phyloP scores from a whole-genome alignment of 2,329 filamentous ascomycete species.

The Rutstroemia sp. region DNA sequence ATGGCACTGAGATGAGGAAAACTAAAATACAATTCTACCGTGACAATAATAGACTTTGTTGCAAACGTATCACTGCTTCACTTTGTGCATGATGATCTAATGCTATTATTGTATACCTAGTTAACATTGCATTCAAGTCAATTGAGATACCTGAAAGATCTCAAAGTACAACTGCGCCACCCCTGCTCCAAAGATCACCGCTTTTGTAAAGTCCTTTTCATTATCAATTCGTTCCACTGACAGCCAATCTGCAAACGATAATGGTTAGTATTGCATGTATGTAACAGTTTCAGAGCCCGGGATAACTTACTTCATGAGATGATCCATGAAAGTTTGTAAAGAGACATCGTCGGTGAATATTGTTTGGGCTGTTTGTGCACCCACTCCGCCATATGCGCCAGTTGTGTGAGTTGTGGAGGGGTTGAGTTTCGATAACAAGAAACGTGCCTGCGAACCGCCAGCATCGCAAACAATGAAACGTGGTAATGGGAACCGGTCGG shows the following conservation, averaged over 20 bases:
- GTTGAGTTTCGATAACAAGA: conserved; percentile 94
- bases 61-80: not conserved
- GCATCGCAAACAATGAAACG: conserved; percentile 98
- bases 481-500: conserved; percentile 94
- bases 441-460: conserved; percentile 95
- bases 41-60: too few species aligned
- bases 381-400: conserved; percentile 82
- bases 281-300: conserved; percentile 14
- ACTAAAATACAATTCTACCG: too few species aligned
- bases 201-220: conserved; percentile 4
- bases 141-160: conserved; percentile 3
- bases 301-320: conserved; percentile 86
- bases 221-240: conserved; percentile 53
- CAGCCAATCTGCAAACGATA: conserved; percentile 42
- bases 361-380: conserved; percentile 81
- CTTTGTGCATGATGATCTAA: not conserved
- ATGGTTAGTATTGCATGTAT: conserved; percentile 11
- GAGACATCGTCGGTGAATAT: conserved; percentile 99
- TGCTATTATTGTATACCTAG: conserved; percentile 9
- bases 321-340: conserved; percentile 98
- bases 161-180: conserved; percentile 2
- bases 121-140: conserved; percentile 8
- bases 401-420: conserved; percentile 95
- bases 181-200: conserved; percentile 5
- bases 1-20: too few species aligned